These are phyloP conservation scores for bread wheat (Triticum aestivum) DNA, from an alignment of 176 grass and related monocot genomes.

Conservation along the genomic window DNA sequence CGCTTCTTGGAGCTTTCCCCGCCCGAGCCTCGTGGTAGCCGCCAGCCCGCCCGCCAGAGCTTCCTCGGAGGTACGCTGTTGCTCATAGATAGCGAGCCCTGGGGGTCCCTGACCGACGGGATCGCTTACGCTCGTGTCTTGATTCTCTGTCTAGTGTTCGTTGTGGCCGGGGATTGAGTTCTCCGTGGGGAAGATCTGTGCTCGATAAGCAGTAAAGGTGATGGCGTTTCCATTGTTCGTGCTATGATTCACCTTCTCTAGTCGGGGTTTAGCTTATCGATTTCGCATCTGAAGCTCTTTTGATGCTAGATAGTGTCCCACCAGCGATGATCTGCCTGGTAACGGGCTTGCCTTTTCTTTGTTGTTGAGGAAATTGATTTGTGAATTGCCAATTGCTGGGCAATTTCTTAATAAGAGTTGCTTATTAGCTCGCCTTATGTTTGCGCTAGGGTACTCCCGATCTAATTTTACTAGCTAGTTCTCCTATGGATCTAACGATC, in stretches of 20 bases:
- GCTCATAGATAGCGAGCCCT: neutral
- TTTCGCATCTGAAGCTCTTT: neutral
- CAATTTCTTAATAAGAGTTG: neutral
- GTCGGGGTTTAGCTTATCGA: neutral
- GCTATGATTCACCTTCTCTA: neutral
- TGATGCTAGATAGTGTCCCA: neutral
- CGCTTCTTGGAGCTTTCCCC: conserved; percentile 37
- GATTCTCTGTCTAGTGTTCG: neutral
- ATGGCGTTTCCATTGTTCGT: neutral
- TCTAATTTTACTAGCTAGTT: neutral
- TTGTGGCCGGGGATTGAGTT: neutral
- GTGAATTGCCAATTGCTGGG: neutral
- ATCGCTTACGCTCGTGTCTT: neutral
- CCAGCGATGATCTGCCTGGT: neutral
- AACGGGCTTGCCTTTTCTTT: neutral
- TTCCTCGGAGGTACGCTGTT: conserved; percentile 31
- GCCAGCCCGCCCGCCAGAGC: neutral
- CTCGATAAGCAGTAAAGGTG: conserved; percentile 2
- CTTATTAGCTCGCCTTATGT: neutral
- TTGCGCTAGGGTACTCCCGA: neutral
- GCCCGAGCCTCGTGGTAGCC: neutral
- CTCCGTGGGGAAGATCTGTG: conserved; percentile 30
- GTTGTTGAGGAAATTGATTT: neutral
- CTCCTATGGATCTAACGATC: neutral
- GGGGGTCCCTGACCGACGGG: neutral